phyloP scores from a whole-genome alignment of 2,329 filamentous ascomycete genomes.

The Tolypocladium ovalisporum region DNA sequence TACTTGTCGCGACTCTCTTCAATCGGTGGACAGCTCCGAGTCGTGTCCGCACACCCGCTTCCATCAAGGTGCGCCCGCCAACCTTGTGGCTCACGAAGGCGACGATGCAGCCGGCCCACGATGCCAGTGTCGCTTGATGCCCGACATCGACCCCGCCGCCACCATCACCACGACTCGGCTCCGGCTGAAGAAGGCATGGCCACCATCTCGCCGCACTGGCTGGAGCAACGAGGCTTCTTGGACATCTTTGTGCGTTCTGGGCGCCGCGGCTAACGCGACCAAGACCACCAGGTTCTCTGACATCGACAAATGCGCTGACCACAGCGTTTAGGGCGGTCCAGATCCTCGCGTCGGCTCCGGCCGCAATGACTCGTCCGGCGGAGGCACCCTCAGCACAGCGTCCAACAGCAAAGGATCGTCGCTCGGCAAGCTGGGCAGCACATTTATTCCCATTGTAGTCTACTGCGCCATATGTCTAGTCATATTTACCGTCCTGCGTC shows the following conservation, averaged over 20 bases:
- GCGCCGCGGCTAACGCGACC: too few species aligned
- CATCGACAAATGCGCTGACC: neutral
- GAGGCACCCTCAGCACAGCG: constrained; percentile 22
- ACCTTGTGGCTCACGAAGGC: neutral
- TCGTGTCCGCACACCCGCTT: neutral
- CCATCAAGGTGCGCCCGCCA: neutral
- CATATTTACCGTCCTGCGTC: constrained; percentile 37
- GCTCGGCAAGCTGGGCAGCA: constrained; percentile 29
- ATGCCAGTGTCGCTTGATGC: constrained; percentile 1
- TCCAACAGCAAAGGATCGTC: constrained; percentile 22
- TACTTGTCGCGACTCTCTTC: neutral
- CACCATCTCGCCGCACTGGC: neutral
- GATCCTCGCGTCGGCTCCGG: constrained; percentile 24
- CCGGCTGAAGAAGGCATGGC: neutral
- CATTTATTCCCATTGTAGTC: constrained; percentile 41
- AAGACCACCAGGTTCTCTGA: too few species aligned
- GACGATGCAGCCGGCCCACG: constrained; percentile 1
- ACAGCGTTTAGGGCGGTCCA: neutral
- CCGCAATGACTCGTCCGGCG: constrained; percentile 19
- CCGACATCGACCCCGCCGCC: neutral
- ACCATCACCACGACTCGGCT: neutral
- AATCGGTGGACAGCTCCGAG: neutral
- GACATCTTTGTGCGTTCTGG: constrained; percentile 2
- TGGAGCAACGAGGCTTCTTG: constrained; percentile 1
- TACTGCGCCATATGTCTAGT: constrained; percentile 38